Conservation (phyloP, 2,329 filamentous ascomycete genomes). For the Trichoderma polysporum region DNA sequence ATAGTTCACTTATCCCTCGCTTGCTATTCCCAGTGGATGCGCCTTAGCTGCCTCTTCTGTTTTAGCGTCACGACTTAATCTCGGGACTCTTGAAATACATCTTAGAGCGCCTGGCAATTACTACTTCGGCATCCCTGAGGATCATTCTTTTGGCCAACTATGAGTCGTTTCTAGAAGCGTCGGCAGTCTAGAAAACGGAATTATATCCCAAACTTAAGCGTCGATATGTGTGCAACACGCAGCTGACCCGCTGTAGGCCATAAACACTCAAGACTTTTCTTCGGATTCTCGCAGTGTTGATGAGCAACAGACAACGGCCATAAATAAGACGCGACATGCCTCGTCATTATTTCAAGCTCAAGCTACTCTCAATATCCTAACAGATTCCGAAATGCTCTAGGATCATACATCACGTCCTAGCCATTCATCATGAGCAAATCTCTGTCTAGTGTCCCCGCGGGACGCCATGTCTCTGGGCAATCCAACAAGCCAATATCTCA, state of each 20-base stretch:
- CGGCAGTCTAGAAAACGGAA: background rate
- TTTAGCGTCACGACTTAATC: slow-evolving; percentile 1
- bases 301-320: too few relatives aligned
- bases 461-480: slow-evolving; percentile 35
- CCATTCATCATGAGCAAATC: background rate
- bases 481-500: slow-evolving; percentile 45
- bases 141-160: background rate
- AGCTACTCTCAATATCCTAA: background rate
- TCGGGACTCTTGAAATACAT: background rate
- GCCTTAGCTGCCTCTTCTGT: slow-evolving; percentile 12
- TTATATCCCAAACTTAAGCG: background rate
- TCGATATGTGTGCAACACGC: background rate
- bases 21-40: background rate
- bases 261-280: too few relatives aligned
- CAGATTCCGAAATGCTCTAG: background rate
- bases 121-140: background rate
- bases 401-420: background rate
- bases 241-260: background rate
- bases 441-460: background rate
- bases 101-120: background rate
- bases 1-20: background rate
- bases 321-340: background rate
- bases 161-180: background rate
- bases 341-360: background rate
- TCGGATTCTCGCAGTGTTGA: background rate